phyloP scores from a whole-genome alignment of 192 early-diverging fungal genomes.

The Coemansia reversa region DNA sequence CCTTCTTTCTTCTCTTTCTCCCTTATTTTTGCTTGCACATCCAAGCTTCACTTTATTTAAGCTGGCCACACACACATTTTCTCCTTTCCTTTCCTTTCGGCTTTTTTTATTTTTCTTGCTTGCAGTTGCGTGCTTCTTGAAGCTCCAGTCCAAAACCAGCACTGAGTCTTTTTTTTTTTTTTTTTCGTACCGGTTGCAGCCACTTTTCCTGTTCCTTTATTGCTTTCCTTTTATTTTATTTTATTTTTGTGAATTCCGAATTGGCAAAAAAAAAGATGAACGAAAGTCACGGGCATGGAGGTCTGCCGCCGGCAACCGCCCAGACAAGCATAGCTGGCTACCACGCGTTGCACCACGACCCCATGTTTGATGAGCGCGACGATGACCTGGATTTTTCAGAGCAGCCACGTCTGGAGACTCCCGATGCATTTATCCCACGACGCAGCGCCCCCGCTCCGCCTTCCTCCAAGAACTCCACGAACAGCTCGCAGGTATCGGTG shows the following conservation, averaged over 20 bases:
- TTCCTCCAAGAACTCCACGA: conserved; percentile 25
- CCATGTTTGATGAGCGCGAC: conserved; percentile 37
- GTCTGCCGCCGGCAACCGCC: conserved; percentile 13
- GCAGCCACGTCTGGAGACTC: conserved; percentile 15
- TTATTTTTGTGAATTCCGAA: conserved; percentile 13
- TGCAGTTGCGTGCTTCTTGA: not conserved
- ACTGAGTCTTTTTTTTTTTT: not conserved
- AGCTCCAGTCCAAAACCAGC: not conserved
- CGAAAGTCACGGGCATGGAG: conserved; percentile 40
- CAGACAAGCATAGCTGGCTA: conserved; percentile 23
- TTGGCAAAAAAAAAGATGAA: conserved; percentile 37
- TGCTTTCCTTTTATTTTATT: conserved; percentile 13
- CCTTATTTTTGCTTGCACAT: conserved; percentile 8
- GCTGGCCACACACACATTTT: conserved; percentile 4
- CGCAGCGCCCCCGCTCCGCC: conserved; percentile 54
- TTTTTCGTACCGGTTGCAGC: conserved; percentile 9
- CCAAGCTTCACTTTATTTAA: conserved; percentile 12
- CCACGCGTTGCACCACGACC: conserved; percentile 19
- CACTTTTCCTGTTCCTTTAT: conserved; percentile 6
- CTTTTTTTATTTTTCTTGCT: not conserved
- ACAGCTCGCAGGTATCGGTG: conserved; percentile 17
- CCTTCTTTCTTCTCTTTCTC: conserved; percentile 1
- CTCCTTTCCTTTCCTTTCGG: conserved; percentile 1
- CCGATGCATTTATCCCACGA: conserved; percentile 52
- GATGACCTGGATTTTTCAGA: conserved; percentile 39